Percentiles rank a stretch among this genome's conserved stretches.
Evolutionary conservation across 2,329 filamentous ascomycete genomes (phyloP).

Genomic region (Epichloe gansuensis): DNA sequence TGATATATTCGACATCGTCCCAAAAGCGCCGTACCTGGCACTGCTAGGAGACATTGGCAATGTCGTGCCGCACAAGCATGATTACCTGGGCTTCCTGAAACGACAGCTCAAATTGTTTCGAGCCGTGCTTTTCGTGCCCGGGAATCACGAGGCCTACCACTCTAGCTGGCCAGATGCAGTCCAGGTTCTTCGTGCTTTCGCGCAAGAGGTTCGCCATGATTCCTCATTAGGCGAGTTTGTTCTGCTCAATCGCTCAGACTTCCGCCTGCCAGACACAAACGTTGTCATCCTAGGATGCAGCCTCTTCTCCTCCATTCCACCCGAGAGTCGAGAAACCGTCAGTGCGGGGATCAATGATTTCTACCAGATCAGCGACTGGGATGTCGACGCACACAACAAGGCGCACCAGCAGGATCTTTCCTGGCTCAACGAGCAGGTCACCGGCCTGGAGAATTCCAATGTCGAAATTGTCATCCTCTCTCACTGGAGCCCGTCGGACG

Average conservation of each 20-base stretch:
- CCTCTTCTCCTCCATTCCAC: slow-evolving; percentile 35
- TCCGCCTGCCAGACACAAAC: slow-evolving; percentile 12
- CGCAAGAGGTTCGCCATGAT: slow-evolving; percentile 15
- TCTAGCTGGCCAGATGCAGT: slow-evolving; percentile 24
- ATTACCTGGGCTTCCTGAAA: slow-evolving; percentile 31
- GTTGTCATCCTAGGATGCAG: slow-evolving; percentile 25
- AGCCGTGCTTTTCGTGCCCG: slow-evolving; percentile 38
- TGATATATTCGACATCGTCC: slow-evolving; percentile 34
- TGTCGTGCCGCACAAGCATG: slow-evolving; percentile 24
- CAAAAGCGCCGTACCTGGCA: slow-evolving; percentile 37
- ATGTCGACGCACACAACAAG: slow-evolving; percentile 23
- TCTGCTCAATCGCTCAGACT: slow-evolving; percentile 22
- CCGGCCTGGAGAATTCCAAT: slow-evolving; percentile 9
- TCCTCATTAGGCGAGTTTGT: slow-evolving; percentile 25
- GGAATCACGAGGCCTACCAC: slow-evolving; percentile 45
- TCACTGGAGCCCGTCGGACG: slow-evolving; percentile 29
- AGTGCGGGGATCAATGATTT: slow-evolving; percentile 39
- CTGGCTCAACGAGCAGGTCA: slow-evolving; percentile 30
- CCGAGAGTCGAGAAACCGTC: slow-evolving; percentile 24
- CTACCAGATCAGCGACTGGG: slow-evolving; percentile 31
- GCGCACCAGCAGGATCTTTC: slow-evolving; percentile 26
- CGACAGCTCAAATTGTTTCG: slow-evolving; percentile 35
- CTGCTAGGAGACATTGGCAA: slow-evolving; percentile 46
- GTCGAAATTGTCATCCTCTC: slow-evolving; percentile 25
- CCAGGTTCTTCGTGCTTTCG: slow-evolving; percentile 18